Conservation (phyloP, 108 stramenopile species). For the Conticribra guillardii region DNA sequence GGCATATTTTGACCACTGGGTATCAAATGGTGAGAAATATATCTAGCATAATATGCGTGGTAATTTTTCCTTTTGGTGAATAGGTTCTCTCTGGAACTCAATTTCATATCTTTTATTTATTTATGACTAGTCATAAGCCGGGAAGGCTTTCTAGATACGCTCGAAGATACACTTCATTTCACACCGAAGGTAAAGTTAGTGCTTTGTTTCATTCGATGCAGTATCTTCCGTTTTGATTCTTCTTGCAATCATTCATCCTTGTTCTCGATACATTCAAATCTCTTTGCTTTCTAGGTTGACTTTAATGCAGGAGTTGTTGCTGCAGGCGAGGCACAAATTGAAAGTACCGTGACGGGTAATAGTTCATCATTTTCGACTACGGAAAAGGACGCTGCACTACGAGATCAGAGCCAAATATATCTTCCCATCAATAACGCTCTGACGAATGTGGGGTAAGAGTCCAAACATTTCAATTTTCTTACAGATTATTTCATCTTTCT, state of each 20-base stretch:
- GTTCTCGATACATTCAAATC: no score
- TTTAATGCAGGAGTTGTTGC: conserved; percentile 94
- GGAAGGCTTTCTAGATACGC: conserved; percentile 79
- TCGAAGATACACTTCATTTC: conserved; percentile 82
- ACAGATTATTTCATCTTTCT: not conserved
- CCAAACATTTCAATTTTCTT: not conserved
- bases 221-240: no score
- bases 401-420: conserved; percentile 87
- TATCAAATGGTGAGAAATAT: conserved; percentile 46
- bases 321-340: conserved; percentile 91
- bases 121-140: conserved; percentile 58
- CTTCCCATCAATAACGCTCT: conserved; percentile 93
- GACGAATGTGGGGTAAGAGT: conserved; percentile 68
- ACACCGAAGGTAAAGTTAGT: conserved; percentile 59
- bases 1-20: conserved; percentile 92
- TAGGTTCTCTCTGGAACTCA: not conserved
- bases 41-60: not conserved
- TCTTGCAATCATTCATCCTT: no score
- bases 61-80: not conserved
- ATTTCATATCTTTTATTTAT: not conserved
- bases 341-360: conserved; percentile 89
- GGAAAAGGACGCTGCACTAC: conserved; percentile 55
- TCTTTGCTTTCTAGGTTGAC: no score
- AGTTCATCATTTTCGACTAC: conserved; percentile 41
- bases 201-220: not conserved